Evolutionary conservation across 2,329 filamentous ascomycete genomes (phyloP).

Genomic region (Aureobasidium sp.): DNA sequence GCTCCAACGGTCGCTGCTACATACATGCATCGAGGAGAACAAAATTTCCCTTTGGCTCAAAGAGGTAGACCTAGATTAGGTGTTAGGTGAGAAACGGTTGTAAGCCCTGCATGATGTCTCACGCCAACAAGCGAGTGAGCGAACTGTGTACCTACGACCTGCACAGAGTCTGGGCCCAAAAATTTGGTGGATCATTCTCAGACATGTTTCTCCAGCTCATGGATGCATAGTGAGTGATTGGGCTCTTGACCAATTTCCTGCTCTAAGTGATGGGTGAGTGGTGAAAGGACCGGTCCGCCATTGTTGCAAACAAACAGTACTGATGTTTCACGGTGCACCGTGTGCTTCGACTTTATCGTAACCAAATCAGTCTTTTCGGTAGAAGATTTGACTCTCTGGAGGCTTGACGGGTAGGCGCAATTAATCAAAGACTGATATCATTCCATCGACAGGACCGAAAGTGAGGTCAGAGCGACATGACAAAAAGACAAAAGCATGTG

Average conservation of each 20-base stretch:
- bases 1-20: not conserved
- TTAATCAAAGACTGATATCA: not conserved
- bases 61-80: not conserved
- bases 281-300: not conserved
- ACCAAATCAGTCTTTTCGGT: not conserved
- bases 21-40: not conserved
- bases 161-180: not conserved
- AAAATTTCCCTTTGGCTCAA: not conserved
- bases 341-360: no score
- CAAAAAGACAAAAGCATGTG: not conserved
- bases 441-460: not conserved
- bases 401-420: not conserved
- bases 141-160: not conserved
- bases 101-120: not conserved
- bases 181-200: not conserved
- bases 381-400: not conserved
- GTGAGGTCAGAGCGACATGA: constrained; percentile 3
- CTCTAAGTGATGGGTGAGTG: not conserved
- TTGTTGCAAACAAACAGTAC: not conserved
- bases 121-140: not conserved
- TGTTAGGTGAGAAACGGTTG: not conserved
- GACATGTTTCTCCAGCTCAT: not conserved
- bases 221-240: not conserved
- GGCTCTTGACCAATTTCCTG: not conserved
- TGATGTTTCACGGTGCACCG: not conserved